Base-by-base conservation (phyloP, 2,329 filamentous ascomycete genomes). In the Thielaviopsis punctulata region DNA sequence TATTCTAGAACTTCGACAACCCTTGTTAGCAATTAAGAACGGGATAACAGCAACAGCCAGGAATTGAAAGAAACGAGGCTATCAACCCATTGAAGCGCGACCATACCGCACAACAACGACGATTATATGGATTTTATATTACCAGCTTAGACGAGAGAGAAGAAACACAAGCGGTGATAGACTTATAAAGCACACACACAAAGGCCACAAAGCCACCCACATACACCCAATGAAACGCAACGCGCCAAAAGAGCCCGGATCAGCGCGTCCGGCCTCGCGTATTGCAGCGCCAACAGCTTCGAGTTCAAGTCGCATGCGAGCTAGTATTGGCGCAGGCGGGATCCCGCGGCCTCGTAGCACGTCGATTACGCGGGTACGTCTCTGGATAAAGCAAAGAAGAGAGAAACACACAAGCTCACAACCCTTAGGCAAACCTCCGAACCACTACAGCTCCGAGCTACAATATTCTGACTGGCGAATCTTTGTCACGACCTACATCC, bases 391-490 rank as follows among this genome's bases (percentile, higher is more conserved):
- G n/a, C 27, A 48, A 21, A 30, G 30, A 24, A 18, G 8, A 7
- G 30, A 66, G 69, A 64, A 57, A 66, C 64, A 57, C 60, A 60
- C 59, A 60, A 57, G 49, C 39, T 50, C 53, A 27, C 51, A 50
- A 39, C 25, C 36, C 4, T 45, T 22, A 52, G 50, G 45, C 48
- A 41, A 48, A 55, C 39, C 44, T 49, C 41, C 49, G 50, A 25
- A 39, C 53, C 4, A 55, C 53, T 5, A 49, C 50, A 19, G 52
- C 49, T 23, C 75, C 76, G 0, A 70, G 72, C 5, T 80, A 77
- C 58, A 77, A 82, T 58, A 69, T 81, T 36, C 62, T 83, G 9
- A 73, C 74, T 1, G 77, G 75, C 24, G 70, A 68, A 46, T 52
- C 51, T 6, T 30, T 56, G 7, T 58, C 62, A 4, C 61, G 69